Base-by-base conservation (phyloP, 2,329 filamentous ascomycete species). In the Trichoderma atrobrunneum region DNA sequence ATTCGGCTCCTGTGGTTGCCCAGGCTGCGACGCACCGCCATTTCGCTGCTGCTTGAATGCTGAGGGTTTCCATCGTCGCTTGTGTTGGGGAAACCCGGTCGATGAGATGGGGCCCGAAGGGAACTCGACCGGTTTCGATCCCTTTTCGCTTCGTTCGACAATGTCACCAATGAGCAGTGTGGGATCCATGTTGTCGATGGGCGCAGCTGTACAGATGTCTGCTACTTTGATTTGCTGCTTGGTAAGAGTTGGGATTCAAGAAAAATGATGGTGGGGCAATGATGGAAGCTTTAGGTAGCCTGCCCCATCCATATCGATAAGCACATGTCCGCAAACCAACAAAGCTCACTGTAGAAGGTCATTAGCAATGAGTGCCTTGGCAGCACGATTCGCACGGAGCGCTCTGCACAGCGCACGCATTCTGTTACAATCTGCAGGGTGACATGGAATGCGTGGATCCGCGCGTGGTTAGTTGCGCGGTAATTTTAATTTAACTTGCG, bases 31-130 rank as follows among this genome's bases (percentile, higher is more conserved):
- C 12, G 36, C 61, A 30, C 73, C 74, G 62, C 74, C 77, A 59
- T 79, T 76, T 14, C 78, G 80, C 75, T 74, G 81, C 77, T 93
- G 90, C 80, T 94, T 97, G 84, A 97, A 97, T 2, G 92, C 88
- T 2, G 94, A 97, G 8, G 88, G 82, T 72, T 88, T 87, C 71
- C 85, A 87, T 75, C 95, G 90, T 80, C 93, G 94, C 81, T 92
- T 96, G 80, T 94, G 95, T 72, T 91, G 89, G n/a, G 96, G 96
- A 76, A 98, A 98, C 1, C 96, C 96, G 14, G 88, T 90, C 5
- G 85, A 81, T 3, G 82, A 80, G 32, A 77, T 73, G 39, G 78
- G 74, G 24, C 85, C 83, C 11, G 84, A 82, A 66, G 88, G 88
- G 54, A 88, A 83, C 61, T 87, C 86, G 16, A 91, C 90, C 5